Percentiles rank a stretch among this genome's conserved stretches.
Evolutionary conservation across 495 filamentous ascomycete genomes (phyloP).

Genomic region (Jackrogersella multiformis): DNA sequence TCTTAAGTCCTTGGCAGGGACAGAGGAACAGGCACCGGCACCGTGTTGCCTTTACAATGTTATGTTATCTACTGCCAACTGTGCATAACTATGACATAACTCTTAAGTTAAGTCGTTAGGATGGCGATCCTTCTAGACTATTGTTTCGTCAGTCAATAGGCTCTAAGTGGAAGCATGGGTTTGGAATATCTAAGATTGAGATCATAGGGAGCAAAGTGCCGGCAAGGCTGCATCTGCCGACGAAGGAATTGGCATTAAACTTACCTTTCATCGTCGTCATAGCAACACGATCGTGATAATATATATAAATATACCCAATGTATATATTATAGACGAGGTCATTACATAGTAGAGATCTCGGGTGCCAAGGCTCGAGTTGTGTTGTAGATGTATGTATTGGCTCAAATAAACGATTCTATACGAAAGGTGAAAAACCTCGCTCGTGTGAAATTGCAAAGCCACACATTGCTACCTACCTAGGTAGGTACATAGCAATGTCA

Average conservation of each 20-base stretch:
- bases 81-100: no score
- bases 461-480: slow-evolving; percentile 3
- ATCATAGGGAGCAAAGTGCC: slow-evolving; percentile 1
- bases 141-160: slow-evolving; percentile 5
- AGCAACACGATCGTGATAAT: no score
- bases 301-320: no score
- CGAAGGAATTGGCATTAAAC: not conserved
- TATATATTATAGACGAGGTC: not conserved
- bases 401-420: slow-evolving; percentile 7
- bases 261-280: slow-evolving; percentile 16
- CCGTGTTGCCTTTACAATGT: no score
- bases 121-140: not conserved
- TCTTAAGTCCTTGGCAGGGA: slow-evolving; percentile 27
- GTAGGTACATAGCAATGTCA: no score
- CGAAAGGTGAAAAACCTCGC: not conserved
- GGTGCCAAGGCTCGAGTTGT: not conserved
- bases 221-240: not conserved
- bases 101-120: no score
- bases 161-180: not conserved
- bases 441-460: slow-evolving; percentile 28
- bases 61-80: not conserved
- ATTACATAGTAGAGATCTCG: no score
- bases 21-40: no score
- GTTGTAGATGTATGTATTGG: slow-evolving; percentile 8
- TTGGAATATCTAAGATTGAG: not conserved